Base-by-base conservation (phyloP, 768 basidiomycete species). In the Tulasnella sp. region DNA sequence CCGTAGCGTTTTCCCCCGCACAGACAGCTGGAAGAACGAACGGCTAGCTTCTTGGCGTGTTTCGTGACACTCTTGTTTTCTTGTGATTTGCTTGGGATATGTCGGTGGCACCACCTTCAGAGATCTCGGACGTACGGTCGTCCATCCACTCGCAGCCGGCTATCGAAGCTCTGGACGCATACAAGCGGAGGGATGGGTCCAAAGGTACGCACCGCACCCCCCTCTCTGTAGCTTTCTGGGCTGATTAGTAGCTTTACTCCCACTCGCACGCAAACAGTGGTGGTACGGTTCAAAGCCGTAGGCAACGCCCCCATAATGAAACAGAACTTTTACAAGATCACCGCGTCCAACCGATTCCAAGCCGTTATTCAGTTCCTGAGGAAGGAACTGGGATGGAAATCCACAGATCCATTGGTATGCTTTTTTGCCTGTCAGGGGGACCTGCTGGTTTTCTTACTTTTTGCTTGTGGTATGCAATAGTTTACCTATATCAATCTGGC, bases 301-400 rank as follows among this genome's bases (percentile, higher is more conserved):
- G 94, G 94, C 43, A 93, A 94, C 64, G 94, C 93, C 1, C 94
- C 94, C 0, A 92, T 99, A 65, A 96, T 99, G 93, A 93, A 86
- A 72, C 89, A 94, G 71, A 97, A 94, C 72, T 87, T 93, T 64
- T 97, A 91, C 80, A 94, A 93, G 75, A 93, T 97, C 65, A 91
- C 92, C 0, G 86, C 92, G 11, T 83, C 85, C 37, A 92, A 96
- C 68, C 77, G 86, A 53, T 99, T 97, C 65, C 91, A 96, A 68
- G 87, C 90, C 6, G 93, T 98, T 55, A 91, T 94, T 39, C 83
- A 88, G 65, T 96, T 98, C 68, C 67, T 98, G 69, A 72, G 93
- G 62, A 88, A 81, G 65, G 91, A 97, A 67, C 69, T 97, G 36
- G 82, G 83, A 1, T 90, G 87, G 83, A 90, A 88, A 67, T 71